Conservation (phyloP, 2,329 filamentous ascomycete species). For the Cadophora gregata region DNA sequence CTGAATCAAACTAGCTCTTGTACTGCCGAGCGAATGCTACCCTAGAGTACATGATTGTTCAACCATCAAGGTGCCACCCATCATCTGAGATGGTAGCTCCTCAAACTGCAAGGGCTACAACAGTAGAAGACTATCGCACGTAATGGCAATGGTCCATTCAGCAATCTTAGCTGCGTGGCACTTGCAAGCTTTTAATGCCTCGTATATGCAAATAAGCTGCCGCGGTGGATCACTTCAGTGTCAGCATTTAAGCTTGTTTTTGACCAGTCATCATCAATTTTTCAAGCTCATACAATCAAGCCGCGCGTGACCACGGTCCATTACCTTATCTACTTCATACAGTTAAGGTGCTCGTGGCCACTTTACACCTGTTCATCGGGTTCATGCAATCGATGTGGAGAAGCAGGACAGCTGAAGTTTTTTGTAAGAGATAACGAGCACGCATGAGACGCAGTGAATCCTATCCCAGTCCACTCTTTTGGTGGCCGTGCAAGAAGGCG, state of each 20-base stretch:
- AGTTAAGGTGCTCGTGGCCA: background rate
- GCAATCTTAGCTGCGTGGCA: conserved; percentile 1
- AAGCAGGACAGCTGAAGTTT: background rate
- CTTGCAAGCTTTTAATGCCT: background rate
- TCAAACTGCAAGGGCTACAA: background rate
- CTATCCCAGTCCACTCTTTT: background rate
- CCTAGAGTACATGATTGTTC: background rate
- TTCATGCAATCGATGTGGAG: background rate
- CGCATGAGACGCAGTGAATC: background rate
- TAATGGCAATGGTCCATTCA: background rate
- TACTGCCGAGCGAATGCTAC: conserved; percentile 1
- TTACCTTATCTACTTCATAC: conserved; percentile 1
- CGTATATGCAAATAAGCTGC: conserved; percentile 1
- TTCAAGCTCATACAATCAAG: background rate
- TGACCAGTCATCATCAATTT: background rate
- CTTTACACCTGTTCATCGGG: background rate
- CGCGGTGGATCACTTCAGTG: background rate
- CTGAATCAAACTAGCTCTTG: conserved; percentile 3
- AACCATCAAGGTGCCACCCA: background rate
- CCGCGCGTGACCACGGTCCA: background rate
- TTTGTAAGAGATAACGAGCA: background rate
- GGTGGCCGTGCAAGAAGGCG: background rate
- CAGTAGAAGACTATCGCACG: background rate
- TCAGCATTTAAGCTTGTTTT: conserved; percentile 3
- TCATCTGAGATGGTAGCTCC: too few species aligned